Evolutionary conservation across 768 basidiomycete genomes (phyloP).

Genomic region (Termitomyces eurrhizus): DNA sequence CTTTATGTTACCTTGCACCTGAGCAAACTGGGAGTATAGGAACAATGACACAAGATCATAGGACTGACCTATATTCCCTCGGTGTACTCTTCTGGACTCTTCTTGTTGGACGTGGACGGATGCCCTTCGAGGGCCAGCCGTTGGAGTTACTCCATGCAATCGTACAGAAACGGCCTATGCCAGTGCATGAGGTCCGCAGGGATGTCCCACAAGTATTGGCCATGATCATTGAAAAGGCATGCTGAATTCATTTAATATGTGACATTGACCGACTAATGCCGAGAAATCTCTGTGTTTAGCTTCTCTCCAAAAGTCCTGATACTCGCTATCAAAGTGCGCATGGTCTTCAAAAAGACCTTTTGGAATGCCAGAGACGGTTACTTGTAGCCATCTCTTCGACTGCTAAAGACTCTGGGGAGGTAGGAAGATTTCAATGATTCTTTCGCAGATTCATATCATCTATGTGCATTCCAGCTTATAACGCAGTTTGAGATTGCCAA

Average conservation of each 20-base stretch:
- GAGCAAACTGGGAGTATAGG: conserved; percentile 76
- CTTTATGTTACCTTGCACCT: conserved; percentile 69
- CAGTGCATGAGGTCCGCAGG: conserved; percentile 68
- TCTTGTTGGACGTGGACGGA: conserved; percentile 63
- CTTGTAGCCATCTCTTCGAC: conserved; percentile 54
- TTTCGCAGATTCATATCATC: not conserved
- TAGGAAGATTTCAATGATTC: conserved; percentile 18
- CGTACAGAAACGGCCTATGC: conserved; percentile 70
- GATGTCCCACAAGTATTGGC: conserved; percentile 73
- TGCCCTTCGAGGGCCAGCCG: conserved; percentile 58
- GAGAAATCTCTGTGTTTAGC: conserved; percentile 28
- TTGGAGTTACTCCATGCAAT: conserved; percentile 67
- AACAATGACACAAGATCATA: conserved; percentile 66
- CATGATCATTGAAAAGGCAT: conserved; percentile 64
- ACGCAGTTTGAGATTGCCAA: conserved; percentile 61
- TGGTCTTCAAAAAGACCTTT: conserved; percentile 62
- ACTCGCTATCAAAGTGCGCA: conserved; percentile 67
- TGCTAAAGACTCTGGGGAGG: conserved; percentile 56
- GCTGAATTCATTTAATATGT: not conserved
- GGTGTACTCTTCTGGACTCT: conserved; percentile 75
- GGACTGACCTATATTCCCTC: conserved; percentile 72
- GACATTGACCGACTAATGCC: conserved; percentile 7
- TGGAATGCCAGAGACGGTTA: conserved; percentile 65
- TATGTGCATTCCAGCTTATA: conserved; percentile 44
- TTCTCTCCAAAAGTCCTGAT: conserved; percentile 68